Base-by-base conservation (phyloP, 1,139 yeast genomes). In the Magnusiomyces sp. region DNA sequence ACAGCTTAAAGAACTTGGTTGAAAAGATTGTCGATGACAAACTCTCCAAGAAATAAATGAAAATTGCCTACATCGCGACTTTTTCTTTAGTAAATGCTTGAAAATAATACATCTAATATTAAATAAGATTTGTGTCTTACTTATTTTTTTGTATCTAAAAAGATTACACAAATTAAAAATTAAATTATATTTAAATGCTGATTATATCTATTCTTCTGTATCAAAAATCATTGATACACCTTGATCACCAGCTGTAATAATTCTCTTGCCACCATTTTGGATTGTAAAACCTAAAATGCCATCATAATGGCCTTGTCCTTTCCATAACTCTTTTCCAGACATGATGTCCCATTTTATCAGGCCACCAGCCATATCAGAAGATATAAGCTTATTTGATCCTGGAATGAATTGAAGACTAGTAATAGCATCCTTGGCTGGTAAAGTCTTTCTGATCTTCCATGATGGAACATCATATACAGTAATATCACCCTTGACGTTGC, bases 241-340 rank as follows among this genome's bases (percentile, higher is more conserved):
- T 66, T 92, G 98, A 65, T 92, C 98, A 55, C 97, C 97, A n/a
- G 97, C 98, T 29, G 97, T 87, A 40, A 89, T 76, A 47, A 94
- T 63, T 62, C 83, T 81, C 51, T 75, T 75, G 40, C 87, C 90
- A 43, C 76, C 70, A n/a, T 79, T 79, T 56, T 72, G 74, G 44
- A 80, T 61, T 13, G 83, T 79, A 65, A 90, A 89, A 60, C 89
- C 97, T 54, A 92, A 75, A 13, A 92, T 81, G 51, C 97, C 97
- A 84, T 87, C 86, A 65, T 84, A 86, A 67, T 92, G 98, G 20
- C 98, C 99, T 44, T 79, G 80, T 56, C 95, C 95, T 37, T 74
- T 83, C 71, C 83, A 85, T 49, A 83, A 66, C 57, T 79, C 81
- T 52, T 74, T 77, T 50, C 95, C 95, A 2, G 89, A 83, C 70